Percentiles rank a stretch among this genome's conserved stretches.
Evolutionary conservation across 306 rosid genomes (phyloP).

Genomic region (Cicer pinnatifidum): DNA sequence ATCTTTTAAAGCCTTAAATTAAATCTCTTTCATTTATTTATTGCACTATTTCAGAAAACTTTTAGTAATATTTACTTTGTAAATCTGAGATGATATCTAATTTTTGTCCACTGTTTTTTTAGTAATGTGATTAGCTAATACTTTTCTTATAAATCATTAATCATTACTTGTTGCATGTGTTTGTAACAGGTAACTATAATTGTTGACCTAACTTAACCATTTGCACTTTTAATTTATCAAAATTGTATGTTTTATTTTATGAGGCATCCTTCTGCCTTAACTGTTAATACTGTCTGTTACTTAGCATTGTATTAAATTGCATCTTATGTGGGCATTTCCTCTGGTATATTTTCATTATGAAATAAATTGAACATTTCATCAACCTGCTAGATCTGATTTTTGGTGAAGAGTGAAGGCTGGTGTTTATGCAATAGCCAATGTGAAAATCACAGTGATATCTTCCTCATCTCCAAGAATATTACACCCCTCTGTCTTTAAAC

Average conservation of each 20-base stretch:
- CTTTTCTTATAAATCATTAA: neutral
- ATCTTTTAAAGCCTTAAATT: constrained; percentile 10
- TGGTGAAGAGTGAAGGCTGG: constrained; percentile 7
- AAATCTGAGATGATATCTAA: neutral
- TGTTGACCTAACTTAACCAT: constrained; percentile 24
- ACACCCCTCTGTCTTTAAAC: constrained; percentile 25
- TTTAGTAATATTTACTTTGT: constrained; percentile 31
- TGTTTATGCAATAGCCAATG: constrained; percentile 29
- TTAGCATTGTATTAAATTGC: constrained; percentile 23
- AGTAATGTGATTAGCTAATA: constrained; percentile 26
- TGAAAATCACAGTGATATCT: constrained; percentile 16
- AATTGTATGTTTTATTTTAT: neutral
- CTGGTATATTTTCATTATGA: constrained; percentile 14
- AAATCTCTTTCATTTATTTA: constrained; percentile 5
- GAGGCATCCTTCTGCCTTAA: neutral
- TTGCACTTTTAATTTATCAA: neutral
- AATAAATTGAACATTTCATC: constrained; percentile 6
- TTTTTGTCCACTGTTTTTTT: constrained; percentile 1
- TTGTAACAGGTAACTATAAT: constrained; percentile 19
- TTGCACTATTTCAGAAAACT: neutral
- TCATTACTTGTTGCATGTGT: constrained; percentile 14
- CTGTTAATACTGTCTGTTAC: neutral
- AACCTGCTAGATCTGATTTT: neutral
- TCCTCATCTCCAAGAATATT: constrained; percentile 34
- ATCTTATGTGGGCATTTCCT: constrained; percentile 23